phyloP scores from a whole-genome alignment of 306 rosid species.

The Prunus mume region DNA sequence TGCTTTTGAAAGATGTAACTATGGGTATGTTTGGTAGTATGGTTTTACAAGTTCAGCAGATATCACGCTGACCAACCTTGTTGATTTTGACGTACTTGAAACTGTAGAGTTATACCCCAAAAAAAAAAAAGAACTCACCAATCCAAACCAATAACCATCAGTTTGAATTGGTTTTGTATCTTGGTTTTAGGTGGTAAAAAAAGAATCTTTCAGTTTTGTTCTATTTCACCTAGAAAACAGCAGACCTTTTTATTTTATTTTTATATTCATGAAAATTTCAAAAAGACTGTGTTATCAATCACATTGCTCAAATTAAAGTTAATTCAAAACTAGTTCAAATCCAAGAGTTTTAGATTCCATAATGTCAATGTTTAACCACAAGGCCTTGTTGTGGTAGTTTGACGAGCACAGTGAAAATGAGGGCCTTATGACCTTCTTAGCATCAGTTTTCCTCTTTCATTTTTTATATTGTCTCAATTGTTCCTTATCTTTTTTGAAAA shows the following conservation, averaged over 20 bases:
- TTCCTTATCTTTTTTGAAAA: not conserved
- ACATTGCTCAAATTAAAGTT: not conserved
- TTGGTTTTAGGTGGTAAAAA: no score
- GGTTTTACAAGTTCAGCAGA: no score
- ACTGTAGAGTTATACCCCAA: no score
- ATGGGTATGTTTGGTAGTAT: no score
- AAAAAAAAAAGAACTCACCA: no score
- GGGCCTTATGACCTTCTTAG: not conserved
- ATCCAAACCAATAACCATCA: no score
- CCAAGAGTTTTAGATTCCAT: not conserved
- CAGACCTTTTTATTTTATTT: not conserved
- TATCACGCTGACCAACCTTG: no score
- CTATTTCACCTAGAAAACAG: not conserved
- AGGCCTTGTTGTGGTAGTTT: not conserved
- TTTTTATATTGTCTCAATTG: not conserved
- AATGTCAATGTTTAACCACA: not conserved
- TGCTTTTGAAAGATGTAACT: no score
- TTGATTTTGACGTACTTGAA: no score
- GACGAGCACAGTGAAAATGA: not conserved
- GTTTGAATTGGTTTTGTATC: no score
- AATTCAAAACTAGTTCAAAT: not conserved
- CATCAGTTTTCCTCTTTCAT: not conserved
- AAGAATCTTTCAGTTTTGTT: no score
- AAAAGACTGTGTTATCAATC: not conserved
- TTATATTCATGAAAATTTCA: not conserved